These are phyloP conservation scores for Prinsepia uniflora DNA, from an alignment of 306 rosid species.

Conservation along the genomic window DNA sequence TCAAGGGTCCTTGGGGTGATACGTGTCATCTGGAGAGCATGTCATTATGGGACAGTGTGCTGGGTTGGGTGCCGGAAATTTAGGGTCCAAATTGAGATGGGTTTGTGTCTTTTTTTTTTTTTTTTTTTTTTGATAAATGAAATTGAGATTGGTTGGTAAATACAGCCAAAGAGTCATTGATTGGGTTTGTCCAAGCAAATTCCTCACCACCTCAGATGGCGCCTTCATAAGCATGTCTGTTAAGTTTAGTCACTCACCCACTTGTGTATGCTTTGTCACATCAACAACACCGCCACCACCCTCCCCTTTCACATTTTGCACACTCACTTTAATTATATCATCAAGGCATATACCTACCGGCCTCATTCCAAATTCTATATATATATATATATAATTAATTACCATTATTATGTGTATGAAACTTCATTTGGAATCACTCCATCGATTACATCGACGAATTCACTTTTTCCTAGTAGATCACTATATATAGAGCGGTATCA, in stretches of 20 bases:
- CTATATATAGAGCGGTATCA: too few species aligned
- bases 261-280: conserved; percentile 23
- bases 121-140: too few species aligned
- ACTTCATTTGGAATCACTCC: too few species aligned
- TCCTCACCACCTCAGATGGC: conserved; percentile 11
- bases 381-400: too few species aligned
- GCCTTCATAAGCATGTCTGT: conserved; percentile 8
- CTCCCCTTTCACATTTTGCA: neutral
- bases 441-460: too few species aligned
- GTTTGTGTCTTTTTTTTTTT: neutral
- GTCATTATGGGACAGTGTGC: neutral
- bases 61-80: conserved; percentile 8
- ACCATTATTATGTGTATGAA: too few species aligned
- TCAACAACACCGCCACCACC: neutral
- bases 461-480: too few species aligned
- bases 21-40: neutral
- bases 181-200: conserved; percentile 5
- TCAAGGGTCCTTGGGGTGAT: neutral
- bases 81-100: conserved; percentile 10
- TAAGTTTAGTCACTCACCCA: conserved; percentile 15
- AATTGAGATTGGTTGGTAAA: conserved; percentile 23
- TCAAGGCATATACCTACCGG: neutral
- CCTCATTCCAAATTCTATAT: neutral
- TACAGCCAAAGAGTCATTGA: conserved; percentile 20
- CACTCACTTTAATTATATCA: neutral